These are phyloP conservation scores for Candida pini DNA, from an alignment of 805 yeast species.

Conservation along the genomic window DNA sequence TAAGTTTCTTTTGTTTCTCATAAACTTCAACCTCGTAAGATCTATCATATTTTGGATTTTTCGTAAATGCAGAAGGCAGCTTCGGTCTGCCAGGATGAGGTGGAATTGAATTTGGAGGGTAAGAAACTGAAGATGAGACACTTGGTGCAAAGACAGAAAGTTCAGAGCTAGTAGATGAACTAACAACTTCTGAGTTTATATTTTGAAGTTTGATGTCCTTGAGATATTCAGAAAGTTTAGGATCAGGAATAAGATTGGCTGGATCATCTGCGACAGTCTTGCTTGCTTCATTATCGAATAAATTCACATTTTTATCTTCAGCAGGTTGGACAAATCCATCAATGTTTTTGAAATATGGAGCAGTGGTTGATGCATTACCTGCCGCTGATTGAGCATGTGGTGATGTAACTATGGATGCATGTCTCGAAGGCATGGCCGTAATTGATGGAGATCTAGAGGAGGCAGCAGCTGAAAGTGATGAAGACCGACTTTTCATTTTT, in stretches of 20 bases:
- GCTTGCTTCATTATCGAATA: conserved; percentile 8
- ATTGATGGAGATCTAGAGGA: conserved; percentile 3
- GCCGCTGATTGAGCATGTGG: neutral
- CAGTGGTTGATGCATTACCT: neutral
- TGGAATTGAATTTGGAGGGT: conserved; percentile 42
- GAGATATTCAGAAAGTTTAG: conserved; percentile 42
- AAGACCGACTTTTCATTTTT: too few relatives aligned
- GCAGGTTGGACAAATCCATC: conserved; percentile 11
- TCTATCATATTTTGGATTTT: conserved; percentile 24
- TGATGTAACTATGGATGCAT: neutral
- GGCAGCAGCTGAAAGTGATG: conserved; percentile 1
- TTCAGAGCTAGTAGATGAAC: conserved; percentile 1
- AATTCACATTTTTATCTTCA: neutral
- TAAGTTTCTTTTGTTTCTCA: conserved; percentile 14
- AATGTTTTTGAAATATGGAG: neutral
- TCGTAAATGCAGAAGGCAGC: conserved; percentile 43
- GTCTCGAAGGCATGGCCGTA: neutral
- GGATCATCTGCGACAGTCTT: conserved; percentile 16
- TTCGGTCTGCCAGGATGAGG: conserved; percentile 43
- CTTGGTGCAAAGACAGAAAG: conserved; percentile 21
- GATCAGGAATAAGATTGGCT: conserved; percentile 35
- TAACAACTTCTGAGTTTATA: neutral
- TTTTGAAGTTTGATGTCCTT: conserved; percentile 21
- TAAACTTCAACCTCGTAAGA: conserved; percentile 20
- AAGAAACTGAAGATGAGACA: conserved; percentile 20